Evolutionary conservation across 2,329 filamentous ascomycete genomes (phyloP).

Genomic region (Teratosphaeria zuluensis): DNA sequence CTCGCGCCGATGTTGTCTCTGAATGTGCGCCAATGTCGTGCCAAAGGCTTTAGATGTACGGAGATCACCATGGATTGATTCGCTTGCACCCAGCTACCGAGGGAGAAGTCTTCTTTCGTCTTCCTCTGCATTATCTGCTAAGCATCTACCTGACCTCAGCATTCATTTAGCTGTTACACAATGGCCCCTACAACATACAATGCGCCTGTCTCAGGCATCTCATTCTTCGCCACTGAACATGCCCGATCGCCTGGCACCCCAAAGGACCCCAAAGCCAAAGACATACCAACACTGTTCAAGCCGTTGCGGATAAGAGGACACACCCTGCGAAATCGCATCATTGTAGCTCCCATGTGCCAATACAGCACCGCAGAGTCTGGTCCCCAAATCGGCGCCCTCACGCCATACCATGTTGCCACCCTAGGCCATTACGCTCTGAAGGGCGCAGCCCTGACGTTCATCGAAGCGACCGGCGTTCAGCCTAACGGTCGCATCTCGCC

Average conservation of each 20-base stretch:
- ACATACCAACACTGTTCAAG: constrained; percentile 49
- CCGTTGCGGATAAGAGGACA: constrained; percentile 47
- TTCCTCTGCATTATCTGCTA: neutral
- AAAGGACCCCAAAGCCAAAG: constrained; percentile 30
- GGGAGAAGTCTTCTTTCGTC: neutral
- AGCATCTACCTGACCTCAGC: neutral
- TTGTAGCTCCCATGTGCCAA: constrained; percentile 56
- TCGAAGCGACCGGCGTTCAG: constrained; percentile 71
- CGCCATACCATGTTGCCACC: constrained; percentile 74
- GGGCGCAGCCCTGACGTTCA: constrained; percentile 62
- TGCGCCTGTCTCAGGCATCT: constrained; percentile 31
- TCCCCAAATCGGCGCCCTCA: constrained; percentile 51
- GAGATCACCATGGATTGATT: neutral
- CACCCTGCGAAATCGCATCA: constrained; percentile 55
- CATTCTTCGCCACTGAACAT: constrained; percentile 40
- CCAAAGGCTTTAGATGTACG: neutral
- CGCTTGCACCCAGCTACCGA: neutral
- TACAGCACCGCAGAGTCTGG: constrained; percentile 51
- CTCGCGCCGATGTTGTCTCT: neutral
- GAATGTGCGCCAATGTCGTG: neutral
- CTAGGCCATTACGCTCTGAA: constrained; percentile 67
- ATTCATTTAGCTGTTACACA: neutral
- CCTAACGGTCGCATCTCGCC: constrained; percentile 75
- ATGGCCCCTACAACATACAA: constrained; percentile 22
- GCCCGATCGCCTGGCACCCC: constrained; percentile 35